Evolutionary conservation across 1,284 basidiomycete genomes (phyloP), one percentile per base, ranked within the genome.

Genomic region (Leccinum holopus): DNA sequence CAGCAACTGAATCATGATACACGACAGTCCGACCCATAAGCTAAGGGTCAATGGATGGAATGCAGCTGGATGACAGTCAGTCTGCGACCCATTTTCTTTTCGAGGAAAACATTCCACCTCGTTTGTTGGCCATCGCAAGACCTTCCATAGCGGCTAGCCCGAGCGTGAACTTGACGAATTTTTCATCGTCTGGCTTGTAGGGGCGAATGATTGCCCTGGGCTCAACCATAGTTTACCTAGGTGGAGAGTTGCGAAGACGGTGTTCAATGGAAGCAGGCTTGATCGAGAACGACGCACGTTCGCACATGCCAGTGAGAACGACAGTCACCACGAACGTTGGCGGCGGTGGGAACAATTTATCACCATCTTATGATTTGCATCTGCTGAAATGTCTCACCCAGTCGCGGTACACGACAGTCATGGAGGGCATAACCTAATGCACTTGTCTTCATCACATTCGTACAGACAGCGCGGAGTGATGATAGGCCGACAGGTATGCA

Each of bases 111-210:
- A 25, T 74, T 79, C 54, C 66, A 90, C 92, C 78, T 74, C 77
- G 78, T 63, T 77, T 79, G 72, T 94, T 94, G 28, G 91, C 91
- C 11, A 79, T 75, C 5, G 88, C 87, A 37, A 94, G 81, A 21
- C 81, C 80, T 70, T 91, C 89, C 84, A 94, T 87, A 55, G 82
- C 79, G 8, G 85, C 79, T 70, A 90, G 87, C 33, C 86, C 88
- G 18, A 93, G 76, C 65, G 84, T 80, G 75, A 92, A 91, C 60
- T 82, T 83, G 39, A 86, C 82, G 8, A 81, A 72, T 67, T 84
- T 87, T 59, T 82, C 78, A 72, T 93, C 90, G 11, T 72, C 66
- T 6, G 76, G 63, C 37, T 74, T 67, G 68, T 81, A 85, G 1
- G 77, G 74, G 56, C 91, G 86, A 47, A 92, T 88, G 52, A 75